phyloP scores from a whole-genome alignment of 2,329 filamentous ascomycete genomes.

The Cladosporium sp. region DNA sequence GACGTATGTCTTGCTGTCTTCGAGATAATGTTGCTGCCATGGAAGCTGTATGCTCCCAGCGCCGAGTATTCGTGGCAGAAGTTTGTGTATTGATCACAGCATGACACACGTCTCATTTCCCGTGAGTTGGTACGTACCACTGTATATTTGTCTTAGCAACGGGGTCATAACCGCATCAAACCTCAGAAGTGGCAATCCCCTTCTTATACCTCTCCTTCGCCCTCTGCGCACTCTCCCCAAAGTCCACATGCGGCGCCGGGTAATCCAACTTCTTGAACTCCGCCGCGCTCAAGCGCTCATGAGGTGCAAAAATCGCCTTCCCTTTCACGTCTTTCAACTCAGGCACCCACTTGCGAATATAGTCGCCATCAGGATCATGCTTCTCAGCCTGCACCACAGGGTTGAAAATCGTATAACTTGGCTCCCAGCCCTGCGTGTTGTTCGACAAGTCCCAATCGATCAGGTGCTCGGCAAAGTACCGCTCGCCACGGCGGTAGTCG shows the following conservation, averaged over 20 bases:
- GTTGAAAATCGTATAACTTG: constrained; percentile 52
- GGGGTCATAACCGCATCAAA: no score
- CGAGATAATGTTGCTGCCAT: no score
- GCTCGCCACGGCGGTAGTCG: constrained; percentile 52
- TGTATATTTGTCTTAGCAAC: no score
- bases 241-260: constrained; percentile 48
- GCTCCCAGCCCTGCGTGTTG: constrained; percentile 56
- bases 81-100: no score
- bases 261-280: constrained; percentile 53
- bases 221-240: constrained; percentile 44
- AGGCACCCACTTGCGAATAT: constrained; percentile 79
- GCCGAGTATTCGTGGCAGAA: no score
- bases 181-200: constrained; percentile 45
- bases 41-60: no score
- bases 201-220: constrained; percentile 46
- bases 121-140: no score
- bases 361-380: constrained; percentile 76
- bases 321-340: constrained; percentile 61
- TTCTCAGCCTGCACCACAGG: constrained; percentile 81
- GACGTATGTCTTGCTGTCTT: no score
- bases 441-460: constrained; percentile 52
- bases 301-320: constrained; percentile 52
- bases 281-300: constrained; percentile 44
- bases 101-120: no score
- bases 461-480: constrained; percentile 53